Evolutionary conservation across 2,329 filamentous ascomycete species (phyloP).

Genomic region (Alternaria postmessia): DNA sequence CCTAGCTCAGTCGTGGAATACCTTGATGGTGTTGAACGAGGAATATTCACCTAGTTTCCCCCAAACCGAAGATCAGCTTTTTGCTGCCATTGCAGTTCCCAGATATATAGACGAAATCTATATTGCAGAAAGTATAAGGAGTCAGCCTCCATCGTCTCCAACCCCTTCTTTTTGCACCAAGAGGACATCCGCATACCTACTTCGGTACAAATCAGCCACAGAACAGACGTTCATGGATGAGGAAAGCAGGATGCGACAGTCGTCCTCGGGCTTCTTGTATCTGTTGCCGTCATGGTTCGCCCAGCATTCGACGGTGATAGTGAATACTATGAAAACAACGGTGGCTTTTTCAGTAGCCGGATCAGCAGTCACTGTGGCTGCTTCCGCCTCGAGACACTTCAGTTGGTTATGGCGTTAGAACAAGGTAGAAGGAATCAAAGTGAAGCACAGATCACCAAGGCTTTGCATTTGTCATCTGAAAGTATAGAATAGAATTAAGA

Average conservation of each 20-base stretch:
- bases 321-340: too few relatives aligned
- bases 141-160: not conserved
- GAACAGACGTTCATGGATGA: not conserved
- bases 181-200: not conserved
- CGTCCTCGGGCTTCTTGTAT: too few relatives aligned
- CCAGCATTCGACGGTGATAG: too few relatives aligned
- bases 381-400: too few relatives aligned
- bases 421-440: not conserved
- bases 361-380: too few relatives aligned
- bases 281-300: too few relatives aligned
- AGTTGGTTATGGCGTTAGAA: not conserved
- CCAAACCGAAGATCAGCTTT: not conserved
- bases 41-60: not conserved
- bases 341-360: too few relatives aligned
- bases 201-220: not conserved
- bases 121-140: not conserved
- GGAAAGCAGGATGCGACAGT: not conserved
- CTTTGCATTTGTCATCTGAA: not conserved
- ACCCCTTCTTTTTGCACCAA: not conserved
- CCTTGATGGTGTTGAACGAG: not conserved
- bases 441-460: not conserved
- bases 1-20: not conserved
- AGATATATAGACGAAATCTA: not conserved
- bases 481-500: not conserved
- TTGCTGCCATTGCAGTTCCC: not conserved